A percentile compares a stretch with the other conserved stretches of the same genome.
phyloP scores from a whole-genome alignment of 192 early-diverging fungal genomes.

The Podila verticillata region DNA sequence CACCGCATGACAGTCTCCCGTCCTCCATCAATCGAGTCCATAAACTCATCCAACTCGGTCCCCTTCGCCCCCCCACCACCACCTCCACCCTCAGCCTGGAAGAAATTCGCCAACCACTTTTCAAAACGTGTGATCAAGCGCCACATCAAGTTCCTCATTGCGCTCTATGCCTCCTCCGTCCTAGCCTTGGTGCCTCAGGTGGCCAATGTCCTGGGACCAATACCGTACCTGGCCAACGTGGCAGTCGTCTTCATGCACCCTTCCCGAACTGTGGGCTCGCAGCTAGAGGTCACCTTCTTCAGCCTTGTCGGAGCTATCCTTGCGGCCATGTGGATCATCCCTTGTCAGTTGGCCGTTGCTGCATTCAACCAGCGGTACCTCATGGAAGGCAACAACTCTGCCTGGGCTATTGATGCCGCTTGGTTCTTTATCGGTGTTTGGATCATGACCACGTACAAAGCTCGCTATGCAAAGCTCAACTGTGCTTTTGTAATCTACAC shows the following conservation, averaged over 20 bases:
- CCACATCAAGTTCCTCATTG: constrained; percentile 55
- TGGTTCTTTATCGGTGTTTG: constrained; percentile 59
- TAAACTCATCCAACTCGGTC: constrained; percentile 44
- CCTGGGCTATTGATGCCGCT: constrained; percentile 36
- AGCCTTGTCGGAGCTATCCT: constrained; percentile 49
- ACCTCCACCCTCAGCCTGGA: constrained; percentile 38
- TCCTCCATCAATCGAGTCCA: constrained; percentile 39
- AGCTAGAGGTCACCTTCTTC: constrained; percentile 58
- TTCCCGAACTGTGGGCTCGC: constrained; percentile 57
- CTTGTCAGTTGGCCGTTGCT: constrained; percentile 33
- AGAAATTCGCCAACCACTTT: constrained; percentile 49
- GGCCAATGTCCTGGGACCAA: constrained; percentile 22
- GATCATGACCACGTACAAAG: constrained; percentile 48
- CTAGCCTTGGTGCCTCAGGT: constrained; percentile 47
- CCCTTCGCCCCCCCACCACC: constrained; percentile 43
- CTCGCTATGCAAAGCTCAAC: constrained; percentile 55
- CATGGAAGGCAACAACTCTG: constrained; percentile 20
- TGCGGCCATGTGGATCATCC: constrained; percentile 50
- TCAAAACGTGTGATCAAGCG: constrained; percentile 51
- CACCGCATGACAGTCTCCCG: constrained; percentile 22
- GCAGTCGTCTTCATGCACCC: constrained; percentile 61
- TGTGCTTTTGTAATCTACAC: constrained; percentile 56
- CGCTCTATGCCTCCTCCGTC: constrained; percentile 37
- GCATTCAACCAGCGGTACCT: constrained; percentile 48
- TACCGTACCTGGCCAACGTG: constrained; percentile 38